Evolutionary conservation across 139 green algal species (phyloP), one percentile per base, ranked within the genome.

Genomic region (Chlamydomonas applanata): DNA sequence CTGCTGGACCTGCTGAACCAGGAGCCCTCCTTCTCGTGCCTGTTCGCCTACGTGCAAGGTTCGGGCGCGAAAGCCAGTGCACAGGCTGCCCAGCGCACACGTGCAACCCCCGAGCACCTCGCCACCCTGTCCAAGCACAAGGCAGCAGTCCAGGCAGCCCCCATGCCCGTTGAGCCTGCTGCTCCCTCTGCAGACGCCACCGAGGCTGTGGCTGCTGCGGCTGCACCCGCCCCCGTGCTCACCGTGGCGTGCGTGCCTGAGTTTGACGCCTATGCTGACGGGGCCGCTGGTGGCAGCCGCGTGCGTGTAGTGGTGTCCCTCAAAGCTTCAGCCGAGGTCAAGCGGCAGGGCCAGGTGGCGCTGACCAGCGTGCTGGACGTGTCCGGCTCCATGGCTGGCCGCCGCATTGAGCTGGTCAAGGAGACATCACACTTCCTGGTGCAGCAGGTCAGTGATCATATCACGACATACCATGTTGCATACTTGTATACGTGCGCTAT

Each of bases 341-440:
- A 30, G 16, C 33, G 70, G 32, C 72, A 66, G 4, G 77, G 64
- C 14, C 74, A 69, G 22, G 71, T 83, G 57, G 65, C 65, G 0
- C 77, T 83, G 30, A 73, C 74, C 20, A 69, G 71, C 44, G 77
- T 83, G 17, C 65, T 83, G n/a, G 77, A 83, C 72, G 69, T 71
- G 54, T 76, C 64, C 0, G 72, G 71, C n/a, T 59, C n/a, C 56
- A 83, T 83, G 77, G 1, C 7, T 34, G 77, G 77, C 14, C 1
- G 40, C 11, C 74, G 17, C 33, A 61, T 83, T 27, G 36, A 46
- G 22, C 77, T 83, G 56, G 72, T 83, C 20, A 44, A 44, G 16
- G 57, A 66, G 56, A 83, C 72, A 3, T 33, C n/a, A 17, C 71
- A 83, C 60, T 83, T 79, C 63, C 66, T 83, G 29, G 70, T 73